Conservation (phyloP, 768 basidiomycete species). For the Leucocoprinus sp. region DNA sequence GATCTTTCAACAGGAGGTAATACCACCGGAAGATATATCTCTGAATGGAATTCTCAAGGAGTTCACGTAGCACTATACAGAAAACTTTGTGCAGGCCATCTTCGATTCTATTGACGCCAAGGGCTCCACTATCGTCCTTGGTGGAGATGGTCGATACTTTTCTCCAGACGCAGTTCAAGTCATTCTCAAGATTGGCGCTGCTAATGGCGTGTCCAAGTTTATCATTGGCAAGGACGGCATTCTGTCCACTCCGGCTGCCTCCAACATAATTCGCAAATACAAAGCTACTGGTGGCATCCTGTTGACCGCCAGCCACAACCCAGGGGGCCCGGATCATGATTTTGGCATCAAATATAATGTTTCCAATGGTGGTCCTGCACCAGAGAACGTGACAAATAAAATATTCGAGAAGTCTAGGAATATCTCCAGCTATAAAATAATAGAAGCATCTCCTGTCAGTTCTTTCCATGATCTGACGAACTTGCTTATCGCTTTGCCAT, state of each 20-base stretch:
- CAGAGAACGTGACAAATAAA: slow-evolving; percentile 92
- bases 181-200: slow-evolving; percentile 90
- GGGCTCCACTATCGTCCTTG: slow-evolving; percentile 84
- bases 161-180: slow-evolving; percentile 80
- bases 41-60: neutral
- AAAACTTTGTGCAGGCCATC: slow-evolving; percentile 96
- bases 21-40: slow-evolving; percentile 15
- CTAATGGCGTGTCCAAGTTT: slow-evolving; percentile 86
- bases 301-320: slow-evolving; percentile 95
- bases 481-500: slow-evolving; percentile 7
- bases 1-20: slow-evolving; percentile 93
- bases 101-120: slow-evolving; percentile 80
- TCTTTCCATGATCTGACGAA: neutral
- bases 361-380: slow-evolving; percentile 94
- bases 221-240: slow-evolving; percentile 90
- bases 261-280: slow-evolving; percentile 92
- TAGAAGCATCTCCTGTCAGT: slow-evolving; percentile 70
- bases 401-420: slow-evolving; percentile 90
- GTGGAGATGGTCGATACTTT: slow-evolving; percentile 95
- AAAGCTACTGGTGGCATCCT: slow-evolving; percentile 96
- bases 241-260: slow-evolving; percentile 94
- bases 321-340: slow-evolving; percentile 95
- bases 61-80: slow-evolving; percentile 82
- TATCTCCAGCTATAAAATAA: slow-evolving; percentile 76
- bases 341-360: slow-evolving; percentile 99